Percentiles rank a stretch among this genome's conserved stretches.
Evolutionary conservation across 2,329 filamentous ascomycete species (phyloP).

Genomic region (Pseudogymnoascus sp.): DNA sequence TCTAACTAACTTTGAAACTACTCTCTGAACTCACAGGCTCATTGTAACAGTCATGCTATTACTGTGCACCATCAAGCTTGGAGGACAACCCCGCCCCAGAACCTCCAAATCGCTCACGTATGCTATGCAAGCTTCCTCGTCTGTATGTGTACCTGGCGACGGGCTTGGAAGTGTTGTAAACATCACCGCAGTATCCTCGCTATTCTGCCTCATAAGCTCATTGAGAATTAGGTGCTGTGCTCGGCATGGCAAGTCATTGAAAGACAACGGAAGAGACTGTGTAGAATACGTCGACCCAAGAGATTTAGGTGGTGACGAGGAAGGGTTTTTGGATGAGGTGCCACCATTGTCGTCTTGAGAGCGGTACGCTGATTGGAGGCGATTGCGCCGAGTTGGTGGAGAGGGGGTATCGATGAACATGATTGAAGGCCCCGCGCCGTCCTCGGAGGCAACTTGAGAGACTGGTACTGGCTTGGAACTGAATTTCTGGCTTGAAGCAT

Average conservation of each 20-base stretch:
- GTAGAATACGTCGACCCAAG: conserved; percentile 45
- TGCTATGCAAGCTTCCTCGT: conserved; percentile 61
- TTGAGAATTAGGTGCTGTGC: conserved; percentile 84
- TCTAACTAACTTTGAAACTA: conserved; percentile 11
- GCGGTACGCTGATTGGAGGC: conserved; percentile 25
- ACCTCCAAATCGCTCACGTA: conserved; percentile 76
- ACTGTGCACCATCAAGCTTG: conserved; percentile 71
- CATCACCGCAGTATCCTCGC: conserved; percentile 65
- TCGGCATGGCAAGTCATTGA: conserved; percentile 78
- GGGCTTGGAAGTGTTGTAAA: conserved; percentile 81
- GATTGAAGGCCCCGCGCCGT: conserved; percentile 61
- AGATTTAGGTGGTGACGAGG: conserved; percentile 7
- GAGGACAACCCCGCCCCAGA: conserved; percentile 68
- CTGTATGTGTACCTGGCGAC: conserved; percentile 65
- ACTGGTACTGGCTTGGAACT: conserved; percentile 67
- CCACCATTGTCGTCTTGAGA: conserved; percentile 11
- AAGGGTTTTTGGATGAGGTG: conserved; percentile 27
- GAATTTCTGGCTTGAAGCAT: conserved; percentile 56
- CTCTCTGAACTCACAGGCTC: conserved; percentile 44
- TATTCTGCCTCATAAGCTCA: conserved; percentile 67
- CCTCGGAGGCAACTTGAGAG: conserved; percentile 58
- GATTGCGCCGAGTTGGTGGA: conserved; percentile 17
- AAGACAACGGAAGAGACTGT: conserved; percentile 63
- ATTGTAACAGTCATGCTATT: conserved; percentile 88
- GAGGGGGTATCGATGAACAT: conserved; percentile 57